These are phyloP conservation scores for Larix kaempferi DNA, from an alignment of 75 land plant genomes.

Conservation along the genomic window DNA sequence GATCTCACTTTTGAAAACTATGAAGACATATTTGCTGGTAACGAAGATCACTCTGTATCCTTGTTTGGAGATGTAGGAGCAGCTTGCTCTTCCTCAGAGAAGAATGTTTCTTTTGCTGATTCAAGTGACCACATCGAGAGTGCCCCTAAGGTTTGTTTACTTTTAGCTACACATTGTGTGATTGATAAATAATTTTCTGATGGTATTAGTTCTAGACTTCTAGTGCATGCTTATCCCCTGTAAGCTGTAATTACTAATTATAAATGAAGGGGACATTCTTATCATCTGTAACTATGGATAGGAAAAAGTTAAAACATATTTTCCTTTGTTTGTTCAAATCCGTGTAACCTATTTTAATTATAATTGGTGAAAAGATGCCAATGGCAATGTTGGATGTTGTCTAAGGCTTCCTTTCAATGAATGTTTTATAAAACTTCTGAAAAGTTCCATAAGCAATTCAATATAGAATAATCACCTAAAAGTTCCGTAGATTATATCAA, in stretches of 20 bases:
- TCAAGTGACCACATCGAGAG: constrained; percentile 13
- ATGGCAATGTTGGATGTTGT: too few species aligned
- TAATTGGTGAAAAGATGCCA: too few species aligned
- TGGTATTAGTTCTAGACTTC: neutral
- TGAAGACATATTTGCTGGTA: constrained; percentile 46
- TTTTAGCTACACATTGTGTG: neutral
- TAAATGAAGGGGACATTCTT: neutral
- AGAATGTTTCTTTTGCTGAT: constrained; percentile 17
- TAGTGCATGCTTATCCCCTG: neutral
- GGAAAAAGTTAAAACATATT: neutral
- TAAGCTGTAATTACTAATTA: too few species aligned
- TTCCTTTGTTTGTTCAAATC: neutral
- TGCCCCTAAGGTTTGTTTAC: constrained; percentile 1
- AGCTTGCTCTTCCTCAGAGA: constrained; percentile 27
- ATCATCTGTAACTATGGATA: neutral
- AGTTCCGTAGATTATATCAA: too few species aligned
- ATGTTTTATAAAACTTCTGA: too few species aligned
- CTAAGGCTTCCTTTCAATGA: too few species aligned
- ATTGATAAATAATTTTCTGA: neutral
- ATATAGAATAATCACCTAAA: too few species aligned
- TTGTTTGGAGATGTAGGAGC: constrained; percentile 29
- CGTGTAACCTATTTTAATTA: neutral
- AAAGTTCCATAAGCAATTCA: too few species aligned
- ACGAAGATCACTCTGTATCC: constrained; percentile 20
- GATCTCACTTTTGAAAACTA: constrained; percentile 64